These are phyloP conservation scores for Tetracladium setigerum DNA, from an alignment of 495 filamentous ascomycete species.

Conservation along the genomic window DNA sequence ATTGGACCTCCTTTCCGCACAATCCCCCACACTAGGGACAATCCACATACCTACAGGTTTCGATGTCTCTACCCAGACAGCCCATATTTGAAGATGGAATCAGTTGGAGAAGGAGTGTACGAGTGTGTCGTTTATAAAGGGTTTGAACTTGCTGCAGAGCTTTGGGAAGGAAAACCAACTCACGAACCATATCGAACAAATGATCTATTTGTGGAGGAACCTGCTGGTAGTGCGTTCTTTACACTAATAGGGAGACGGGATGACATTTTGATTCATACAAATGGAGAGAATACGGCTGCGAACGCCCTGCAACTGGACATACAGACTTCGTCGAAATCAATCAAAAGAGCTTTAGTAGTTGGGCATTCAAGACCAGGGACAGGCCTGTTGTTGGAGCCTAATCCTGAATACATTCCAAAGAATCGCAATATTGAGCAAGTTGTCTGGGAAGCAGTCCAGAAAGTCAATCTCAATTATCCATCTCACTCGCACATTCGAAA, in stretches of 20 bases:
- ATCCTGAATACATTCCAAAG: slow-evolving; percentile 7
- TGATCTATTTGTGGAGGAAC: slow-evolving; percentile 21
- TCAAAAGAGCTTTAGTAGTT: slow-evolving; percentile 15
- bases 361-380: slow-evolving; percentile 18
- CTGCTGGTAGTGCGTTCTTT: slow-evolving; percentile 18
- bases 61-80: slow-evolving; percentile 19
- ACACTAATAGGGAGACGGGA: slow-evolving; percentile 17
- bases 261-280: slow-evolving; percentile 19
- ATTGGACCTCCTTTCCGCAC: slow-evolving; percentile 22
- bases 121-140: slow-evolving; percentile 21
- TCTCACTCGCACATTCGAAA: slow-evolving; percentile 13
- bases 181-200: slow-evolving; percentile 18
- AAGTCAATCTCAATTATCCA: slow-evolving; percentile 15
- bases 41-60: slow-evolving; percentile 17
- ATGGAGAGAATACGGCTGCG: slow-evolving; percentile 22
- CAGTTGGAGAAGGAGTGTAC: slow-evolving; percentile 15
- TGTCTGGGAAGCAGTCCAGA: slow-evolving; percentile 14
- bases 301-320: slow-evolving; percentile 19
- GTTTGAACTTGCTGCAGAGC: slow-evolving; percentile 19
- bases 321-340: slow-evolving; percentile 17
- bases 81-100: slow-evolving; percentile 18
- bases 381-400: slow-evolving; percentile 15
- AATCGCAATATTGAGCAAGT: not conserved
- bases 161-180: slow-evolving; percentile 17
- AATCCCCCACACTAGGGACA: slow-evolving; percentile 15